Evolutionary conservation across 2,329 filamentous ascomycete species (phyloP), one percentile per base, ranked within the genome.

Genomic region (Diplodia intermedia): DNA sequence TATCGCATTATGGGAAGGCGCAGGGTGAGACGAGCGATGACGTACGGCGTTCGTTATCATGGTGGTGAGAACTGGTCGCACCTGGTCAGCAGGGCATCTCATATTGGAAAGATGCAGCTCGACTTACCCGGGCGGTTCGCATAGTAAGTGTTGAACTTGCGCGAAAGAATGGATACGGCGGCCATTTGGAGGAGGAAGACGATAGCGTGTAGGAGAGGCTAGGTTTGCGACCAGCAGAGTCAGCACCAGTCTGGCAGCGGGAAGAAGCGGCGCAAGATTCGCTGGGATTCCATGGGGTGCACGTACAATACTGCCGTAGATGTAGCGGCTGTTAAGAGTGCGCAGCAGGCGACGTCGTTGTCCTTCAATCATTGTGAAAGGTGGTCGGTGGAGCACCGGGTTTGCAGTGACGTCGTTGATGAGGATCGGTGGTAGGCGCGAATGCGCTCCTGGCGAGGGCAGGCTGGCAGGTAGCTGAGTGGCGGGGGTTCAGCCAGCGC

Each of bases 11-110:
- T 38, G 31, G 38, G 7, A 18, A n/a, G 5, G 40, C 38, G 66
- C 31, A 55, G 67, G 70, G 65, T 69, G 60, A 53, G 72, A 66
- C 31, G 43, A 29, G 31, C 47, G 60, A 63, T 52, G 57, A 78
- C 86, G 77, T 88, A 91, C 90, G 72, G 95, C 92, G 83, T 99
- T 99, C 79, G 94, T 97, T 77, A 97, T 92, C 94, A 99, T 99
- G 81, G 97, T 99, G 70, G 95, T 99, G 75, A 99, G 88, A 52
- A 99, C 92, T 91, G 77, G 69, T 69, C 40, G 36, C 68, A 55
- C 9, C 11, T 20, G 8, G 33, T 67, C 31, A 67, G 65, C 49
- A 20, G n/a, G 3, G 54, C 65, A 38, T 65, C 36, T 23, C 14
- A 31, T 8, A 20, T 12, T 23, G 1, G 11, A 53, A 8, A 47